Evolutionary conservation across 1,139 yeast genomes (phyloP).

Genomic region (Candida smagusa): DNA sequence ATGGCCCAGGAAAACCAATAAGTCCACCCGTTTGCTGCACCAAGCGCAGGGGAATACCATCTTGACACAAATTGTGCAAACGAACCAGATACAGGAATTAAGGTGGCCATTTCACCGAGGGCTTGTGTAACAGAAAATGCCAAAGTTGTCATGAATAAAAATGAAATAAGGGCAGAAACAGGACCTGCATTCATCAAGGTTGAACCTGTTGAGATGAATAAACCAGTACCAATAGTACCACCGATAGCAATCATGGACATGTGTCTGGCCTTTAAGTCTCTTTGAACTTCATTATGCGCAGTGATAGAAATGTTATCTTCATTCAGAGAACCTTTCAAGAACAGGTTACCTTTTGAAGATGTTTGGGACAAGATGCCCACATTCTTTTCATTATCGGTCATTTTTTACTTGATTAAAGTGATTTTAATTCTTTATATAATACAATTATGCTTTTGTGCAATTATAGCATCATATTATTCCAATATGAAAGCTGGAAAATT

Average conservation of each 20-base stretch:
- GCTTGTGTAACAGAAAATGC: constrained; percentile 66
- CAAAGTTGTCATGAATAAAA: constrained; percentile 61
- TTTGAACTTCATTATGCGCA: constrained; percentile 25
- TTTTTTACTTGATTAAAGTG: too few species aligned
- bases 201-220: constrained; percentile 56
- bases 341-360: background rate
- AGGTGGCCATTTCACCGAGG: constrained; percentile 75
- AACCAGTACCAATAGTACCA: constrained; percentile 65
- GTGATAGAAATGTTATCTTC: background rate
- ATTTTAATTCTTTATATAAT: too few species aligned
- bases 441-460: too few species aligned
- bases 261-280: constrained; percentile 47
- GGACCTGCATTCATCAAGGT: constrained; percentile 67
- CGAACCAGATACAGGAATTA: constrained; percentile 65
- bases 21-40: constrained; percentile 79
- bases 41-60: constrained; percentile 67
- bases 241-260: constrained; percentile 31
- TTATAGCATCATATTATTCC: too few species aligned
- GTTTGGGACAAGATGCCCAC: background rate
- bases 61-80: constrained; percentile 55
- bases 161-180: constrained; percentile 63
- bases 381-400: background rate
- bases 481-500: too few species aligned
- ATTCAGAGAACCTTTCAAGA: background rate
- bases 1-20: constrained; percentile 90